Percentiles rank a stretch among this genome's conserved stretches.
phyloP scores from a whole-genome alignment of 2,329 filamentous ascomycete species.

The Ramularia collo-cygni region DNA sequence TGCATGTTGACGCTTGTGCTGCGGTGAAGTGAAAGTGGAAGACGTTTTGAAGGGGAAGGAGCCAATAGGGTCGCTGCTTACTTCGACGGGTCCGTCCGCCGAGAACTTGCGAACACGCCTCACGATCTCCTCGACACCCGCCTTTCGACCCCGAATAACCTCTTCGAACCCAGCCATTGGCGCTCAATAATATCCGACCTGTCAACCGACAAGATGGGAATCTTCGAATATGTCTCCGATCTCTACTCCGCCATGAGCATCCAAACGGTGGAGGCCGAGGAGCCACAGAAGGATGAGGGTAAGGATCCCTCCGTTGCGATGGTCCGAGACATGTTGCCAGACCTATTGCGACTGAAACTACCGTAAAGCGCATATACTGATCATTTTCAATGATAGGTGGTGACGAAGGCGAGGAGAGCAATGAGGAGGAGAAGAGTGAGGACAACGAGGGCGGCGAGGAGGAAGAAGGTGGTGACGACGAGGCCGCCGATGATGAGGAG shows the following conservation, averaged over 20 bases:
- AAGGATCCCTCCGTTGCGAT: conserved; percentile 16
- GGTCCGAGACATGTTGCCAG: neutral
- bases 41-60: too few species aligned
- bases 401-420: conserved; percentile 28
- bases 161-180: conserved; percentile 18
- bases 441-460: conserved; percentile 34
- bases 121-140: too few species aligned
- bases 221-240: conserved; percentile 59
- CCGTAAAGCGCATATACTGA: conserved; percentile 22
- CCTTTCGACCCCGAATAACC: conserved; percentile 4
- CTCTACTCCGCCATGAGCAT: conserved; percentile 59
- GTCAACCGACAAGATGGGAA: conserved; percentile 46
- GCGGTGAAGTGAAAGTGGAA: too few species aligned
- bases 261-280: conserved; percentile 55
- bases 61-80: too few species aligned
- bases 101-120: too few species aligned
- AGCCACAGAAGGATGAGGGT: conserved; percentile 43
- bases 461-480: conserved; percentile 50
- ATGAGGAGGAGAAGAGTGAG: conserved; percentile 34
- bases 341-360: neutral
- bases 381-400: conserved; percentile 15
- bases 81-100: too few species aligned
- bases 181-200: conserved; percentile 9
- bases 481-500: conserved; percentile 60
- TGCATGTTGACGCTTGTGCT: too few species aligned